Evolutionary conservation across 1,139 yeast genomes (phyloP).

Genomic region (Geotrichum cucujoidarum): DNA sequence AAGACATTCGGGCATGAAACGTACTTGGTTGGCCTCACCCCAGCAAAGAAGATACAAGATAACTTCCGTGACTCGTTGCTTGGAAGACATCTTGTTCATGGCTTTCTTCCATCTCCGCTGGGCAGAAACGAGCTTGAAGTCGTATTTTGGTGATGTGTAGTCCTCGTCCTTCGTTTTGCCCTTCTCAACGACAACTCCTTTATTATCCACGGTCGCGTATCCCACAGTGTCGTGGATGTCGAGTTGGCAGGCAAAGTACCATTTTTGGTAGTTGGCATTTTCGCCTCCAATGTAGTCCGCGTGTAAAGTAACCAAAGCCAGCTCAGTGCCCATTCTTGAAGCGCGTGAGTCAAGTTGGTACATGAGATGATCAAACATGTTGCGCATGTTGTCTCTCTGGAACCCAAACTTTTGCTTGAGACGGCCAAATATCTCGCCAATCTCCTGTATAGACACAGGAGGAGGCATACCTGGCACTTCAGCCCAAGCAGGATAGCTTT

Average conservation of each 20-base stretch:
- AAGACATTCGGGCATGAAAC: slow-evolving; percentile 82
- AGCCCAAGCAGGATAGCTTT: slow-evolving; percentile 60
- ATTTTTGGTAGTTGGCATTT: slow-evolving; percentile 58
- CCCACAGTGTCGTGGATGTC: slow-evolving; percentile 51
- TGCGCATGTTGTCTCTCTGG: slow-evolving; percentile 70
- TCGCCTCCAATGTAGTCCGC: slow-evolving; percentile 75
- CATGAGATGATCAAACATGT: slow-evolving; percentile 73
- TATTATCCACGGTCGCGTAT: slow-evolving; percentile 36
- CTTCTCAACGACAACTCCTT: slow-evolving; percentile 24
- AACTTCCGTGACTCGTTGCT: slow-evolving; percentile 59
- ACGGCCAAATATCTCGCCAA: slow-evolving; percentile 59
- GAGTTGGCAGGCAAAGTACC: slow-evolving; percentile 67
- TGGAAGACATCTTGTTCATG: slow-evolving; percentile 52
- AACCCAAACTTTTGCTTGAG: slow-evolving; percentile 64
- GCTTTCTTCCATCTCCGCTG: slow-evolving; percentile 50
- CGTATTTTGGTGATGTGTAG: slow-evolving; percentile 19
- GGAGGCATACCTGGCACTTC: slow-evolving; percentile 32
- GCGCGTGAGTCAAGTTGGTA: slow-evolving; percentile 69
- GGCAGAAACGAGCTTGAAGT: slow-evolving; percentile 42
- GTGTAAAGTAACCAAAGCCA: slow-evolving; percentile 63
- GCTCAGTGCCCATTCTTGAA: slow-evolving; percentile 66
- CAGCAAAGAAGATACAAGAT: slow-evolving; percentile 69
- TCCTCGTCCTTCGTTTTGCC: slow-evolving; percentile 31
- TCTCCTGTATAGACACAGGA: slow-evolving; percentile 47
- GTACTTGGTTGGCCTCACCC: slow-evolving; percentile 83